These are phyloP conservation scores for Pichia sp. DNA, from an alignment of 1,139 yeast genomes.

Conservation along the genomic window DNA sequence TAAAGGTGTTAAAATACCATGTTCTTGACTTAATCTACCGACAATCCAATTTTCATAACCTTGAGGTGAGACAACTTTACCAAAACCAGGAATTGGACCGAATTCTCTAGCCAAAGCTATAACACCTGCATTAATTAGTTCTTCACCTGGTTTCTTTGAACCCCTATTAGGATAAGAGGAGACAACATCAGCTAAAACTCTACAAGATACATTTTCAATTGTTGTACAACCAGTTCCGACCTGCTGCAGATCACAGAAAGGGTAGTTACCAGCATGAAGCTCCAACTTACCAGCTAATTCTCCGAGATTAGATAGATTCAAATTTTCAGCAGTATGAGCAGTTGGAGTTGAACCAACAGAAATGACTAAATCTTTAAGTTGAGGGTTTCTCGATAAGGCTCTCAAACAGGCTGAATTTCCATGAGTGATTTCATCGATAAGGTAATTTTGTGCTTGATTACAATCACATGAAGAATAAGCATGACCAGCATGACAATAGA, in stretches of 20 bases:
- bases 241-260: slow-evolving; percentile 70
- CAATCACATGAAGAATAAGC: slow-evolving; percentile 49
- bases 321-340: slow-evolving; percentile 42
- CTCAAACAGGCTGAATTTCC: slow-evolving; percentile 48
- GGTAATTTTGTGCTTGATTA: slow-evolving; percentile 40
- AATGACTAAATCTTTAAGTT: slow-evolving; percentile 30
- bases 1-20: slow-evolving; percentile 42
- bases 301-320: slow-evolving; percentile 21
- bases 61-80: slow-evolving; percentile 32
- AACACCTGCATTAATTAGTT: slow-evolving; percentile 66
- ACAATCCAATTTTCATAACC: slow-evolving; percentile 45
- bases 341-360: slow-evolving; percentile 84
- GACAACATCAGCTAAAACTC: slow-evolving; percentile 56
- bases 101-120: slow-evolving; percentile 61
- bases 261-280: slow-evolving; percentile 74
- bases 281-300: slow-evolving; percentile 44
- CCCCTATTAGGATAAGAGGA: slow-evolving; percentile 53
- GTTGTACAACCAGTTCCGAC: slow-evolving; percentile 55
- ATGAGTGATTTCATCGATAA: slow-evolving; percentile 49
- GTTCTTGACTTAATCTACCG: slow-evolving; percentile 57
- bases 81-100: slow-evolving; percentile 43
- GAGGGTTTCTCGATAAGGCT: slow-evolving; percentile 29
- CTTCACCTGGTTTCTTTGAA: slow-evolving; percentile 41
- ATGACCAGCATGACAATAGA: slow-evolving; percentile 77
- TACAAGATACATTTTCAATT: slow-evolving; percentile 43